Evolutionary conservation across 352 stramenopile genomes (phyloP).

Genomic region (Globisporangium canariense): DNA sequence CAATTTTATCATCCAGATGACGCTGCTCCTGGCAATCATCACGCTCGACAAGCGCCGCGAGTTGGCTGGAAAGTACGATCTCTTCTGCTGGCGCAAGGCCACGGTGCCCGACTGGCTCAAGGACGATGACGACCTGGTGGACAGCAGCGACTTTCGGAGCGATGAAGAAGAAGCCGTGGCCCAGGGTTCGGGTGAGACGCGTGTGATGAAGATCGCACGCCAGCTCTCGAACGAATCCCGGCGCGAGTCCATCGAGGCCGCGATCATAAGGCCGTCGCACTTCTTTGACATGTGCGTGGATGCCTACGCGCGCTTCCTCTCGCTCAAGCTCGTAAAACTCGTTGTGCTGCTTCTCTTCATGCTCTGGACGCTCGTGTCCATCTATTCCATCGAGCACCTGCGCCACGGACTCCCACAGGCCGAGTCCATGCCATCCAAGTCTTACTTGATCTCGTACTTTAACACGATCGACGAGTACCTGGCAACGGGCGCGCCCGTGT

Average conservation of each 20-base stretch:
- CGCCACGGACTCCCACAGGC: slow-evolving; percentile 47
- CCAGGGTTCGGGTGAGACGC: not conserved
- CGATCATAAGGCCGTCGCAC: slow-evolving; percentile 10
- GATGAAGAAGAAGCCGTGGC: slow-evolving; percentile 5
- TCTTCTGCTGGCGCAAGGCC: slow-evolving; percentile 41
- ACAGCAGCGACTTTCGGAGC: not conserved
- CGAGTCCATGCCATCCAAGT: slow-evolving; percentile 54
- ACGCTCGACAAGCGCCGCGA: slow-evolving; percentile 70
- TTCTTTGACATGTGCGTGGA: slow-evolving; percentile 43
- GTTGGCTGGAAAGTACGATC: slow-evolving; percentile 49
- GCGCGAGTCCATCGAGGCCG: slow-evolving; percentile 18
- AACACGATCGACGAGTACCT: slow-evolving; percentile 45
- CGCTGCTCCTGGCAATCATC: slow-evolving; percentile 57
- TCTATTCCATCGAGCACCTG: slow-evolving; percentile 48
- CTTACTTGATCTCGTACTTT: slow-evolving; percentile 59
- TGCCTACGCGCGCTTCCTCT: slow-evolving; percentile 39
- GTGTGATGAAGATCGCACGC: slow-evolving; percentile 2
- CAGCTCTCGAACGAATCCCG: slow-evolving; percentile 16
- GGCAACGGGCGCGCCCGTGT: slow-evolving; percentile 44
- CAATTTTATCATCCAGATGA: slow-evolving; percentile 65
- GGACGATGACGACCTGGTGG: not conserved
- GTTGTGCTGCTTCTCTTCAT: slow-evolving; percentile 53
- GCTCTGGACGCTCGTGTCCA: slow-evolving; percentile 40
- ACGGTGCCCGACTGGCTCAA: slow-evolving; percentile 17
- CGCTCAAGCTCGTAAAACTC: slow-evolving; percentile 47